These are phyloP conservation scores for Blastobotrys malaysiensis DNA, from an alignment of 1,139 yeast genomes.

Conservation along the genomic window DNA sequence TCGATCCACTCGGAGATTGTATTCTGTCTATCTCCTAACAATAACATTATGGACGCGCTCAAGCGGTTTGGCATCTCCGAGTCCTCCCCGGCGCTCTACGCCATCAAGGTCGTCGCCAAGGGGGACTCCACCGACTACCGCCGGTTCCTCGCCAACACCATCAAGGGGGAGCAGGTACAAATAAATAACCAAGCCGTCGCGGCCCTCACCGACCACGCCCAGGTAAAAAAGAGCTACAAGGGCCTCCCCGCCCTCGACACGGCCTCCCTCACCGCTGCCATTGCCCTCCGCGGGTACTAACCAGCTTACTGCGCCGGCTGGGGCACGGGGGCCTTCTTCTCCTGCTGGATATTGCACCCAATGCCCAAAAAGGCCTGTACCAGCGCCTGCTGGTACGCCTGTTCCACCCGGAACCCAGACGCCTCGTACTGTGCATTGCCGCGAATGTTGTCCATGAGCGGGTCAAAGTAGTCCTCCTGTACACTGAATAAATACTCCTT, in stretches of 20 bases:
- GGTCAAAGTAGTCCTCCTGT: slow-evolving; percentile 53
- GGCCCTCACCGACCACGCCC: slow-evolving; percentile 30
- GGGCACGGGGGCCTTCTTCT: slow-evolving; percentile 36
- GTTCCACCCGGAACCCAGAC: slow-evolving; percentile 73
- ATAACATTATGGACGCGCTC: slow-evolving; percentile 45
- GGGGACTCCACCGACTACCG: slow-evolving; percentile 7
- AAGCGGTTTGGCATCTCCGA: slow-evolving; percentile 44
- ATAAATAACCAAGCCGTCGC: slow-evolving; percentile 34
- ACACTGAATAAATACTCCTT: slow-evolving; percentile 41
- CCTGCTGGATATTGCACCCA: slow-evolving; percentile 71
- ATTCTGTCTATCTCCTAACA: slow-evolving; percentile 47
- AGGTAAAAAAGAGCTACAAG: slow-evolving; percentile 31
- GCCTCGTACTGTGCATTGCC: slow-evolving; percentile 69
- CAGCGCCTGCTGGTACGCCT: slow-evolving; percentile 68
- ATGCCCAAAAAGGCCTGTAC: slow-evolving; percentile 88
- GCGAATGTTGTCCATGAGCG: slow-evolving; percentile 54
- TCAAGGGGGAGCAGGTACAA: slow-evolving; percentile 23
- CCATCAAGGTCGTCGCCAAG: slow-evolving; percentile 33
- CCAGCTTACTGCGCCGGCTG: not conserved
- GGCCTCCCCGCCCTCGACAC: slow-evolving; percentile 1
- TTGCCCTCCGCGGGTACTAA: not conserved
- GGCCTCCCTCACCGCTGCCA: not conserved
- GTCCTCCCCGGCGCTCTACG: slow-evolving; percentile 33
- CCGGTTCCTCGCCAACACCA: slow-evolving; percentile 10
- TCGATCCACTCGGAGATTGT: slow-evolving; percentile 50